These are phyloP conservation scores for Cladosporium colombiae DNA, from an alignment of 2,329 filamentous ascomycete genomes.

Conservation along the genomic window DNA sequence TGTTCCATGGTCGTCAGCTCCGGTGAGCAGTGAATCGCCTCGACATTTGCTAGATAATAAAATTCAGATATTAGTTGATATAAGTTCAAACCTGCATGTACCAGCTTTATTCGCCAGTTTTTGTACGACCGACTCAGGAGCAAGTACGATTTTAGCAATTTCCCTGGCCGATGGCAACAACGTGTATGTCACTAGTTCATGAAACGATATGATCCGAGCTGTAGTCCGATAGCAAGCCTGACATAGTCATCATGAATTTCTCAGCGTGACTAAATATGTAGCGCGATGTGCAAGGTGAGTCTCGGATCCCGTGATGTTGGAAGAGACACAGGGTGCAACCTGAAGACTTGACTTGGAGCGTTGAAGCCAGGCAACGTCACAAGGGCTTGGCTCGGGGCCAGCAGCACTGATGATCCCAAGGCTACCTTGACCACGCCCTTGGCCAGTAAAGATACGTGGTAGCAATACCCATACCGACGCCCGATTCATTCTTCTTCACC, in stretches of 20 bases:
- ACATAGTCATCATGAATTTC: not conserved
- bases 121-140: not conserved
- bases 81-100: not conserved
- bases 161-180: not conserved
- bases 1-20: not conserved
- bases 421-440: conserved; percentile 2
- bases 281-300: not conserved
- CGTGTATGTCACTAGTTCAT: not conserved
- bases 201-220: not conserved
- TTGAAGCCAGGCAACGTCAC: conserved; percentile 7
- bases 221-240: not conserved
- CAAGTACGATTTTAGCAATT: not conserved
- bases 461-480: not conserved
- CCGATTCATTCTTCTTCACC: not conserved
- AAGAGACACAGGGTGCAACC: conserved; percentile 1
- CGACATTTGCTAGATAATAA: not conserved
- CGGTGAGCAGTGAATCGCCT: not conserved
- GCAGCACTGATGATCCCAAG: not conserved
- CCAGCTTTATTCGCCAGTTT: not conserved
- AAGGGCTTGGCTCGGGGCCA: conserved; percentile 10
- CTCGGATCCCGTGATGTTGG: not conserved
- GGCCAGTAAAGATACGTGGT: conserved; percentile 16
- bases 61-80: not conserved
- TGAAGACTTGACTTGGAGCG: conserved; percentile 9
- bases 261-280: not conserved